Percentiles rank a stretch among this genome's conserved stretches.
Conservation (phyloP, 1,284 basidiomycete genomes). For the Apiotrichum siamense region DNA sequence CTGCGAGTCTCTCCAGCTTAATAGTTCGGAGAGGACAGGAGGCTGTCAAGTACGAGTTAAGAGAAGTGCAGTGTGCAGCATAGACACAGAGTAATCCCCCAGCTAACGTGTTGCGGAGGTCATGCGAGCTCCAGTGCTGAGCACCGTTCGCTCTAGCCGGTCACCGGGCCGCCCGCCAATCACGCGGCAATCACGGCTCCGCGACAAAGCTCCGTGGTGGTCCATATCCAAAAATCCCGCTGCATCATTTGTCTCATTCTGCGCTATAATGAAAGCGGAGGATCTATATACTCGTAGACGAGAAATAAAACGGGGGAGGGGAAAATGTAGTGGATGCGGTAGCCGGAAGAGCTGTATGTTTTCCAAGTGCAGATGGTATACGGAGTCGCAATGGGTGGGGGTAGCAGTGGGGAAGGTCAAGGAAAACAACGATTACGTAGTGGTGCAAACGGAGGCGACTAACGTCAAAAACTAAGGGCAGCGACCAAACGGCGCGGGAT, state of each 20-base stretch:
- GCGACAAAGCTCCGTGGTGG: too few relatives aligned
- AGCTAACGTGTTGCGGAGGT: too few relatives aligned
- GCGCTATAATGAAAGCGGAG: conserved; percentile 1
- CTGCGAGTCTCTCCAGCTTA: too few relatives aligned
- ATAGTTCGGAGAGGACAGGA: too few relatives aligned
- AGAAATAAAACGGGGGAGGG: too few relatives aligned
- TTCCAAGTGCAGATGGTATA: background rate
- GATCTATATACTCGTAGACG: background rate
- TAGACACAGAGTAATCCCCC: too few relatives aligned
- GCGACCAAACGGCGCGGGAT: background rate
- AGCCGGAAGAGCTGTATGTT: background rate
- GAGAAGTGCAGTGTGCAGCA: too few relatives aligned
- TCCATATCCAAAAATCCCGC: background rate
- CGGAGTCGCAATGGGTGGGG: background rate
- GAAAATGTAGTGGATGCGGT: background rate
- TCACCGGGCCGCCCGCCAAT: background rate
- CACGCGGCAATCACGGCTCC: too few relatives aligned
- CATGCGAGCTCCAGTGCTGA: too few relatives aligned
- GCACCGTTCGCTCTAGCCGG: too few relatives aligned
- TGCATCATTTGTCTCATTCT: conserved; percentile 1
- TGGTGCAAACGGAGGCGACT: conserved; percentile 7
- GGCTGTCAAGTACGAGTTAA: too few relatives aligned
- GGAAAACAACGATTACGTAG: conserved; percentile 10
- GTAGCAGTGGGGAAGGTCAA: background rate
- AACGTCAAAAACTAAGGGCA: background rate